Evolutionary conservation across 352 stramenopile species (phyloP).

Genomic region (Phytophthora nicotianae): DNA sequence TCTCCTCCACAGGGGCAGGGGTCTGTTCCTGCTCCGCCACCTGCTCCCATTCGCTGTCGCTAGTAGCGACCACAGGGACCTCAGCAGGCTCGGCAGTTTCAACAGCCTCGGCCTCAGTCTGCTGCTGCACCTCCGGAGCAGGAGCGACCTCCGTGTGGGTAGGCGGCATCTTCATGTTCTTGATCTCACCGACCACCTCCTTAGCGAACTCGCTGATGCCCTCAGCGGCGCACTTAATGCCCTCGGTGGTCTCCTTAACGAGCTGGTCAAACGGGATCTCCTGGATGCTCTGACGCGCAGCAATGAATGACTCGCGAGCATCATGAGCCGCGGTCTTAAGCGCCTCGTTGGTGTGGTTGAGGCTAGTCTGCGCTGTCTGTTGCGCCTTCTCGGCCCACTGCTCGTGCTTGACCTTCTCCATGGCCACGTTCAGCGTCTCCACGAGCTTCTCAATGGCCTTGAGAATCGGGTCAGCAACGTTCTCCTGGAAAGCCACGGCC

Average conservation of each 20-base stretch:
- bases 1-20: conserved; percentile 34
- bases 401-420: conserved; percentile 86
- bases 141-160: conserved; percentile 37
- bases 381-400: conserved; percentile 70
- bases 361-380: conserved; percentile 51
- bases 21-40: conserved; percentile 48
- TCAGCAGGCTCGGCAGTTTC: conserved; percentile 21
- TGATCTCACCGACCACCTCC: conserved; percentile 77
- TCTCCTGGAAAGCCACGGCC: conserved; percentile 76
- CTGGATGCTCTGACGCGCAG: conserved; percentile 62
- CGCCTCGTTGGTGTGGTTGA: conserved; percentile 69
- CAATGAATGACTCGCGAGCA: conserved; percentile 57
- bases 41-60: conserved; percentile 78
- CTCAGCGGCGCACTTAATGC: conserved; percentile 79
- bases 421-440: conserved; percentile 73
- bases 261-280: conserved; percentile 87
- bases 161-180: conserved; percentile 46
- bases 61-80: conserved; percentile 20
- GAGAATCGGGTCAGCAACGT: conserved; percentile 78
- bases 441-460: conserved; percentile 86
- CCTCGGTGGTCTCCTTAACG: conserved; percentile 77
- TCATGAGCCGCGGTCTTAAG: conserved; percentile 63
- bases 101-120: conserved; percentile 36
- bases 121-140: conserved; percentile 33
- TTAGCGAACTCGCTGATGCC: conserved; percentile 79